Percentiles rank a stretch among this genome's conserved stretches.
Evolutionary conservation across 331 rosid species (phyloP).

Genomic region (Quercus lobata): DNA sequence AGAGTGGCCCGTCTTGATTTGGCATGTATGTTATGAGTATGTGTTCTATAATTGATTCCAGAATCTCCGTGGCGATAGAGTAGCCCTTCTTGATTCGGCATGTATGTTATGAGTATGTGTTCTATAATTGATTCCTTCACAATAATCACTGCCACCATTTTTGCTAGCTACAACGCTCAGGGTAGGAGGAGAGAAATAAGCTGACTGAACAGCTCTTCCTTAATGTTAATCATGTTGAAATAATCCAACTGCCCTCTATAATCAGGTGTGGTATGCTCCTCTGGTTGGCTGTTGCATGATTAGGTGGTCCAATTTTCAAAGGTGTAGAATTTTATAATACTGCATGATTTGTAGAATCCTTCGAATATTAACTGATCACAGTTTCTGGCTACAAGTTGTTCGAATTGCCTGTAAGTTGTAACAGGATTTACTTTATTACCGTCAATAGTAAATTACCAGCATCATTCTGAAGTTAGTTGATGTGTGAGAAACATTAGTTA

Average conservation of each 20-base stretch:
- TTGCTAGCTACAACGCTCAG: not conserved
- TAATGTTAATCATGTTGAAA: not conserved
- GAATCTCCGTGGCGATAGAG: not conserved
- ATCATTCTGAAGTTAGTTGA: not conserved
- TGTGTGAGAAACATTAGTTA: not conserved
- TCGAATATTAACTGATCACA: not conserved
- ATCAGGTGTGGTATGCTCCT: not conserved
- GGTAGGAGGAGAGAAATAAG: not conserved
- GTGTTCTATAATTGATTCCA: not conserved
- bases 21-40: conserved; percentile 1
- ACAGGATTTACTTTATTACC: not conserved
- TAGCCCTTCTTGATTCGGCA: not conserved
- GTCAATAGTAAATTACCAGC: not conserved
- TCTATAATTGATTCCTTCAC: not conserved
- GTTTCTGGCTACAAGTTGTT: not conserved
- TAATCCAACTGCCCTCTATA: not conserved
- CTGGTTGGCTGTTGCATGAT: not conserved
- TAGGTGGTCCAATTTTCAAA: not conserved
- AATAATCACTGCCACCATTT: not conserved
- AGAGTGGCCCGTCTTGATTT: not conserved
- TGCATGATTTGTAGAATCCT: not conserved
- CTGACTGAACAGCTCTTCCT: not conserved
- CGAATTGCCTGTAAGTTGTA: conserved; percentile 14
- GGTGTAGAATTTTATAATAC: not conserved
- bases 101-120: not conserved